These are phyloP conservation scores for Penicillium lagena DNA, from an alignment of 495 filamentous ascomycete genomes.

Conservation along the genomic window DNA sequence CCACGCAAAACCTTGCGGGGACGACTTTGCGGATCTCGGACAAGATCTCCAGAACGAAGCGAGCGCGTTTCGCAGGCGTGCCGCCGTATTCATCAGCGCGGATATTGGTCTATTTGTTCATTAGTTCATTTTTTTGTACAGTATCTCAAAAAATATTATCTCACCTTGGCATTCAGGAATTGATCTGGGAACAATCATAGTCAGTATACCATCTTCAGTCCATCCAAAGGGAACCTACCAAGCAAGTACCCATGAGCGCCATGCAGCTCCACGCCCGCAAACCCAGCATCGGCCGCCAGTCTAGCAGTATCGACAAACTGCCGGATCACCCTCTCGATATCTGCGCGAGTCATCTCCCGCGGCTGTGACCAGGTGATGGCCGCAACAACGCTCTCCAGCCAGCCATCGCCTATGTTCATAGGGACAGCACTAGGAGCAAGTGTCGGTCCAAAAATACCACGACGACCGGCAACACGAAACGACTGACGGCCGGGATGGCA, in stretches of 20 bases:
- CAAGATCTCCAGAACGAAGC: slow-evolving; percentile 44
- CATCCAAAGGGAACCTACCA: slow-evolving; percentile 20
- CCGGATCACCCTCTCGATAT: slow-evolving; percentile 41
- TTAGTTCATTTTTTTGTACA: no score
- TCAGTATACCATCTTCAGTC: slow-evolving; percentile 2
- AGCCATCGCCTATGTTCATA: slow-evolving; percentile 29
- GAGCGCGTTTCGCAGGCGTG: slow-evolving; percentile 33
- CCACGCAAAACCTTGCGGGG: slow-evolving; percentile 44
- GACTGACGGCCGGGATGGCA: slow-evolving; percentile 56
- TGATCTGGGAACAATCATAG: slow-evolving; percentile 20
- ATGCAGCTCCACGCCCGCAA: slow-evolving; percentile 52
- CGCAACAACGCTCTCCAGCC: slow-evolving; percentile 26
- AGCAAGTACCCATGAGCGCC: slow-evolving; percentile 56
- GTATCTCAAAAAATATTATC: background rate
- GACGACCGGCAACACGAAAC: slow-evolving; percentile 33
- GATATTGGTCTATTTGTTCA: slow-evolving; percentile 26
- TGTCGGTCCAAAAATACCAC: slow-evolving; percentile 36
- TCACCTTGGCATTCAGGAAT: slow-evolving; percentile 36
- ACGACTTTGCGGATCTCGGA: slow-evolving; percentile 34
- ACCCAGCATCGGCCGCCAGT: slow-evolving; percentile 43
- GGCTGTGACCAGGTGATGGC: slow-evolving; percentile 34
- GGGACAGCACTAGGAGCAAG: slow-evolving; percentile 43
- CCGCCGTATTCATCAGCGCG: slow-evolving; percentile 46
- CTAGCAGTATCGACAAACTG: slow-evolving; percentile 43
- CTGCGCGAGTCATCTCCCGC: slow-evolving; percentile 39